A percentile compares a stretch with the other conserved stretches of the same genome.
phyloP scores from a whole-genome alignment of 306 rosid species.

The Castanea crenata region DNA sequence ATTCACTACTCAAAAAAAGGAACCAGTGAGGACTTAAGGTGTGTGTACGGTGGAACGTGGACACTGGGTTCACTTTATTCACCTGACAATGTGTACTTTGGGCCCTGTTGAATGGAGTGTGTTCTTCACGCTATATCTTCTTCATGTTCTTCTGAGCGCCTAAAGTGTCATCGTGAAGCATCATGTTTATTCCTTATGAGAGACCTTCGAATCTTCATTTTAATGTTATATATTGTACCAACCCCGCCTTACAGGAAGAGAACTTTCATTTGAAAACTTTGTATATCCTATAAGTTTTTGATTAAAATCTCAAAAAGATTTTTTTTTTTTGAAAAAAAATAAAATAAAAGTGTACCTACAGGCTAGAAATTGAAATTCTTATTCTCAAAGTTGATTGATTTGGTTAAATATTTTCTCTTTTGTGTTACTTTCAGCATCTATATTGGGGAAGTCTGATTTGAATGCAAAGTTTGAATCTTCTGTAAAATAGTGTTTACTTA shows the following conservation, averaged over 20 bases:
- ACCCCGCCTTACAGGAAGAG: constrained; percentile 12
- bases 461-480: no score
- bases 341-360: not conserved
- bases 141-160: constrained; percentile 19
- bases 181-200: constrained; percentile 22
- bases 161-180: constrained; percentile 29
- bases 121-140: constrained; percentile 43
- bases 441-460: no score
- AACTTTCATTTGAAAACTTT: constrained; percentile 39
- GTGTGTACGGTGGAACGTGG: constrained; percentile 33
- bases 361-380: not conserved
- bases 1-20: constrained; percentile 8
- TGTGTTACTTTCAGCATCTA: no score
- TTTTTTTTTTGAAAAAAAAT: not conserved
- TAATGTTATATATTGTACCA: not conserved
- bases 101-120: constrained; percentile 42
- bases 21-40: not conserved
- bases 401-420: not conserved
- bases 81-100: constrained; percentile 32
- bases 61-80: constrained; percentile 50
- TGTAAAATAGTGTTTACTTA: no score
- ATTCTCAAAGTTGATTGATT: not conserved
- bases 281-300: not conserved
- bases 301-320: not conserved
- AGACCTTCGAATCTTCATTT: constrained; percentile 41